Evolutionary conservation across 176 grass and related monocot species (phyloP), one percentile per base, ranked within the genome.

Genomic region (Oryza meyeriana): DNA sequence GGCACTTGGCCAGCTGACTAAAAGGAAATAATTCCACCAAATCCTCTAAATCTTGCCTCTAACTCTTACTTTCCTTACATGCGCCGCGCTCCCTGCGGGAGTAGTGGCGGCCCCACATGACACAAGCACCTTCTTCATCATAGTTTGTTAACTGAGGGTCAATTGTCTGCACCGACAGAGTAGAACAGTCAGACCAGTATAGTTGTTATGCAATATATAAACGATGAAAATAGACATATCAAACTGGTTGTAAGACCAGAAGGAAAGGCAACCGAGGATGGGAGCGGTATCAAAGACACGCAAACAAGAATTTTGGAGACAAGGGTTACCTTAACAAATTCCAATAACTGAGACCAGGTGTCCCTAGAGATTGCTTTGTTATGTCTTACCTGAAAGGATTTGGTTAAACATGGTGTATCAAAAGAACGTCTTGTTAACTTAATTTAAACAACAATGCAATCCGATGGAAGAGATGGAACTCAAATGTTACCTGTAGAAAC

Each of bases 341-440:
- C 95, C 84, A 98, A 71, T 71, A 98, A 76, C 76, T 98, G 95
- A 79, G 88, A 89, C 95, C 95, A 98, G 13, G 95, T 98, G 78
- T 98, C 95, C 70, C 95, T 94, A 14, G 95, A 95, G 59, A 98
- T 98, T 48, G 95, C 85, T 82, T 98, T 98, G 74, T 93, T 98
- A 89, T 98, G 95, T 61, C 90, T 87, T 25, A 84, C 86, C 95
- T 95, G 92, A 88, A 87, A 61, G 52, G 45, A 79, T 34, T 10
- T 40, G 39, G 3, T 24, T 16, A 63, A 69, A 9, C 77, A 20
- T 81, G 35, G 74, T n/a, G 28, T 17, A 78, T 20, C 34, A 42
- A 8, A 16, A 20, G 39, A 44, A 14, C 36, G 7, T 58, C 13
- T 32, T 65, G 77, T 64, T 68, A 52, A 30, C 66, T 35, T 25